A percentile compares a stretch with the other conserved stretches of the same genome.
phyloP scores from a whole-genome alignment of 768 basidiomycete genomes.

The Pilatotrama ljubarskyi region DNA sequence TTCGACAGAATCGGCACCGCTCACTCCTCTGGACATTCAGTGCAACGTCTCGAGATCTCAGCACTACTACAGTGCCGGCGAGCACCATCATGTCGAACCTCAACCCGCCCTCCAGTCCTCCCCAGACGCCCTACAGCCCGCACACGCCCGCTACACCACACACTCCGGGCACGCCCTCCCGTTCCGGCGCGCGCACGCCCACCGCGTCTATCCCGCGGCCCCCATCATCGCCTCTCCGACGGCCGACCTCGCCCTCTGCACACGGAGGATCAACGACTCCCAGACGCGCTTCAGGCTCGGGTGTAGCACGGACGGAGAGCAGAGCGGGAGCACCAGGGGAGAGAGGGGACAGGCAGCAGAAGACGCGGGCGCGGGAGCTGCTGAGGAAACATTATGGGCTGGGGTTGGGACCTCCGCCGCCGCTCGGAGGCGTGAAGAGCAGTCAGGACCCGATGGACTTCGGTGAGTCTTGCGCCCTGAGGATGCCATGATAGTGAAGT shows the following conservation, averaged over 20 bases:
- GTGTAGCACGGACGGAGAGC: neutral
- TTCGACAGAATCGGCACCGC: too few species aligned
- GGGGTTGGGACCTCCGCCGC: constrained; percentile 69
- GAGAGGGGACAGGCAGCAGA: constrained; percentile 13
- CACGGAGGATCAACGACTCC: neutral
- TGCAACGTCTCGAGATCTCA: too few species aligned
- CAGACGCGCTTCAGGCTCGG: neutral
- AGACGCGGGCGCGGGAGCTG: constrained; percentile 65
- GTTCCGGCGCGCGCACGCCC: constrained; percentile 8
- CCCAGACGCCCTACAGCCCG: constrained; percentile 19
- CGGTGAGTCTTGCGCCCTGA: constrained; percentile 44
- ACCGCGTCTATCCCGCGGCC: constrained; percentile 32
- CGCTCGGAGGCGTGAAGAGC: constrained; percentile 48
- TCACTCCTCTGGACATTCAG: too few species aligned
- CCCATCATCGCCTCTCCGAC: constrained; percentile 45
- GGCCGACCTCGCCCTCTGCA: constrained; percentile 38
- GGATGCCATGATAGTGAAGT: neutral
- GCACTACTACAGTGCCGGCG: neutral
- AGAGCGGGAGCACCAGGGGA: neutral
- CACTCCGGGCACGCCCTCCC: constrained; percentile 10
- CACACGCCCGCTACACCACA: constrained; percentile 14
- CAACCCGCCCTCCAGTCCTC: constrained; percentile 12
- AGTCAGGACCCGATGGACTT: constrained; percentile 78
- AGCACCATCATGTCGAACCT: too few species aligned
- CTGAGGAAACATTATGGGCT: constrained; percentile 87